Percentiles rank a stretch among this genome's conserved stretches.
Conservation (phyloP, 768 basidiomycete species). For the Leucocoprinus birnbaumii region DNA sequence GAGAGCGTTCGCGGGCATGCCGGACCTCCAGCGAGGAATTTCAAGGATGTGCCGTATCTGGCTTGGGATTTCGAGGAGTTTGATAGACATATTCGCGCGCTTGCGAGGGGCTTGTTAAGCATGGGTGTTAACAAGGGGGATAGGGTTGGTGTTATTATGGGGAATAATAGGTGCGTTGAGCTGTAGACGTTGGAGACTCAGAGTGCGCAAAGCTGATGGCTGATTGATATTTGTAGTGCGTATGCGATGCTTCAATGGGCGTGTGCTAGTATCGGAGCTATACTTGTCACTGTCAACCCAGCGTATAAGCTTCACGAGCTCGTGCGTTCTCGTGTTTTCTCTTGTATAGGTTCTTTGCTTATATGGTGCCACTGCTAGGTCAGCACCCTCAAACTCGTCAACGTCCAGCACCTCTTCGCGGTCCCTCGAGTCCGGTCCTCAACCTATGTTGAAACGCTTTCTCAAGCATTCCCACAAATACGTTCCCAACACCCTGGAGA, state of each 20-base stretch:
- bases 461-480: conserved; percentile 56
- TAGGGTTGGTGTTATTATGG: conserved; percentile 79
- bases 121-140: conserved; percentile 77
- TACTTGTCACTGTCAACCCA: conserved; percentile 81
- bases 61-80: conserved; percentile 78
- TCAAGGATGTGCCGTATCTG: conserved; percentile 47
- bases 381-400: conserved; percentile 57
- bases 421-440: conserved; percentile 70
- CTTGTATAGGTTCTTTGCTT: not conserved
- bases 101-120: conserved; percentile 65
- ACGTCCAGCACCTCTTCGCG: conserved; percentile 66
- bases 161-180: conserved; percentile 68
- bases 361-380: conserved; percentile 36
- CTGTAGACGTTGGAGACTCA: not conserved
- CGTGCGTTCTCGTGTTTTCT: conserved; percentile 34
- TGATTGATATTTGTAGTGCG: conserved; percentile 40
- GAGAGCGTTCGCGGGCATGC: conserved; percentile 59
- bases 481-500: conserved; percentile 44
- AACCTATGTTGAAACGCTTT: conserved; percentile 58
- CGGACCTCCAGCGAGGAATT: conserved; percentile 54
- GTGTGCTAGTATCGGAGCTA: conserved; percentile 80
- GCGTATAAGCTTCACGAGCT: conserved; percentile 73
- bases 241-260: conserved; percentile 87
- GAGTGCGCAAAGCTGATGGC: too few relatives aligned
- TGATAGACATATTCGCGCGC: conserved; percentile 58